These are phyloP conservation scores for Lanzia echinophila DNA, from an alignment of 2,329 filamentous ascomycete species.

Conservation along the genomic window DNA sequence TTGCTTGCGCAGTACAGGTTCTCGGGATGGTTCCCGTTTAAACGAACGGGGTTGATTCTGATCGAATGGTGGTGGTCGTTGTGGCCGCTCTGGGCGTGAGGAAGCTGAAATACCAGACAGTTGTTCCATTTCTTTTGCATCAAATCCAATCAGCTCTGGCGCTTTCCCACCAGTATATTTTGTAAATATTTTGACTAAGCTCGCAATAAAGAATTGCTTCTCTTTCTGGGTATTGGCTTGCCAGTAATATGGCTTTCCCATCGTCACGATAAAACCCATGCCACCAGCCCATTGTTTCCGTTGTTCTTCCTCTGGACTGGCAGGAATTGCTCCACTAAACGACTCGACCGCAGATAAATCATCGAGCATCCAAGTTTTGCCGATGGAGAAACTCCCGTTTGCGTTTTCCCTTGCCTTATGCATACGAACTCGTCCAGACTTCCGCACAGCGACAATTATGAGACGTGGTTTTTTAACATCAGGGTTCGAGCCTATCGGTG, in stretches of 20 bases:
- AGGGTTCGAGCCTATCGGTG: constrained; percentile 68
- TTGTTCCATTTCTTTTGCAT: constrained; percentile 68
- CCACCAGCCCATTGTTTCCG: constrained; percentile 71
- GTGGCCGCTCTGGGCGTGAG: constrained; percentile 15
- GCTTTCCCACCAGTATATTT: constrained; percentile 88
- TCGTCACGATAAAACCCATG: constrained; percentile 77
- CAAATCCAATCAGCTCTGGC: constrained; percentile 77
- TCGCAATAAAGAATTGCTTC: constrained; percentile 97
- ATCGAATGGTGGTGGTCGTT: constrained; percentile 19
- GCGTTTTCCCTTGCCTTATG: constrained; percentile 96
- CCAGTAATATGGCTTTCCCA: constrained; percentile 97
- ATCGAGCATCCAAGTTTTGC: constrained; percentile 96
- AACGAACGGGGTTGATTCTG: constrained; percentile 21
- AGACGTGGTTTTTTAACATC: constrained; percentile 80
- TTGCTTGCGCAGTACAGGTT: constrained; percentile 22
- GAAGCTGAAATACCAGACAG: constrained; percentile 51
- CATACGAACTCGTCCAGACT: constrained; percentile 85
- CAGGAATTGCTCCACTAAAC: constrained; percentile 58
- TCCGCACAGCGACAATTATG: constrained; percentile 88
- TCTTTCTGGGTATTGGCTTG: constrained; percentile 88
- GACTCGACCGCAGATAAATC: constrained; percentile 80
- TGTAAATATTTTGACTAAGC: constrained; percentile 88
- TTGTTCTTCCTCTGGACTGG: constrained; percentile 52
- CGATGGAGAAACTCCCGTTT: constrained; percentile 92
- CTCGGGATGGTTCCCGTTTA: constrained; percentile 22